These are phyloP conservation scores for Rhododendron ovatum DNA, from an alignment of 148 eudicot genomes.

Conservation along the genomic window DNA sequence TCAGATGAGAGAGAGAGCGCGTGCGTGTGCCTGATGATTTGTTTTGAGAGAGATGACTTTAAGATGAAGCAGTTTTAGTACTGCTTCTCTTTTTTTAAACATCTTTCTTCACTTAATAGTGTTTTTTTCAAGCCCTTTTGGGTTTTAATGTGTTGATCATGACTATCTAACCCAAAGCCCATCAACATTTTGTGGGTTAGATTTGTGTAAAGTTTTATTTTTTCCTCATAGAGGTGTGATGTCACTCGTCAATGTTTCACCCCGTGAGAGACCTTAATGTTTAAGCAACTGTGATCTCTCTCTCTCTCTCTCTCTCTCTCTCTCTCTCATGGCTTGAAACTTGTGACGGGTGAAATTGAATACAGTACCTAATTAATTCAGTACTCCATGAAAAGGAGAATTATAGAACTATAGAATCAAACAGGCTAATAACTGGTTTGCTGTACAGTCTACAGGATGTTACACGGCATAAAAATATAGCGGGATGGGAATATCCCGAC, in stretches of 20 bases:
- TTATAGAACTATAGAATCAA: no score
- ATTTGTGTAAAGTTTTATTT: conserved; percentile 16
- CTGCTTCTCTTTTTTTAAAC: conserved; percentile 22
- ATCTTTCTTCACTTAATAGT: conserved; percentile 10
- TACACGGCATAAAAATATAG: no score
- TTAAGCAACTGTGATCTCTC: background rate
- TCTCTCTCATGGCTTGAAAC: background rate
- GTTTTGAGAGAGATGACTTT: conserved; percentile 18
- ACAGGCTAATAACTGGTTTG: no score
- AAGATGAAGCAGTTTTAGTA: conserved; percentile 12
- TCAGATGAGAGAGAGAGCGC: conserved; percentile 28
- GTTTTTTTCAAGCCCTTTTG: background rate
- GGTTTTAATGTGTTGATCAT: background rate
- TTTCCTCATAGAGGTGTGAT: conserved; percentile 31
- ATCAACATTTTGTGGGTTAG: conserved; percentile 22
- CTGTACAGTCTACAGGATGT: no score
- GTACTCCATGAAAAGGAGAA: no score
- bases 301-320: background rate
- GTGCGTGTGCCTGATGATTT: background rate
- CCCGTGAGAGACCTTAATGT: conserved; percentile 4
- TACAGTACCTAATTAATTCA: no score
- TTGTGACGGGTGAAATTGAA: no score
- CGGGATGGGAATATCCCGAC: no score
- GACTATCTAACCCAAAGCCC: conserved; percentile 18
- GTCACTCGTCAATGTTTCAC: background rate